phyloP scores from a whole-genome alignment of 1,139 yeast species.

The Magnusiomyces ingens region DNA sequence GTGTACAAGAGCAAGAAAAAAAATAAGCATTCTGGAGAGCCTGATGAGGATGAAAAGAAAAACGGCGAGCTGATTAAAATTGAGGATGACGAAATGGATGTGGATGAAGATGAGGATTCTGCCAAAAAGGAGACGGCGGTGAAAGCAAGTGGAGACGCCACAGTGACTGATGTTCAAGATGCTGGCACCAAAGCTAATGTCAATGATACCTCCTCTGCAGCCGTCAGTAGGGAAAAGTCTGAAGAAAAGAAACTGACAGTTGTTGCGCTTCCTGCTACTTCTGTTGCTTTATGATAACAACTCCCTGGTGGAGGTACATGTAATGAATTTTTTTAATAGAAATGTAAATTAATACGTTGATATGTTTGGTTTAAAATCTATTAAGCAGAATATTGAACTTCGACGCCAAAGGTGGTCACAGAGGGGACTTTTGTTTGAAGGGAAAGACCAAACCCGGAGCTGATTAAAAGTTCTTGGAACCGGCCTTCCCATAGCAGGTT shows the following conservation, averaged over 20 bases:
- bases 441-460: slow-evolving; percentile 60
- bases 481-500: slow-evolving; percentile 85
- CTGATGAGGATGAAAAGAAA: slow-evolving; percentile 5
- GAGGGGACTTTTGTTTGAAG: slow-evolving; percentile 29
- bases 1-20: slow-evolving; percentile 24
- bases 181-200: background rate
- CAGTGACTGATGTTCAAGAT: background rate
- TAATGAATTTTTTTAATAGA: background rate
- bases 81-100: background rate
- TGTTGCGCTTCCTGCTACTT: no score
- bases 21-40: slow-evolving; percentile 9
- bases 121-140: background rate
- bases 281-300: no score
- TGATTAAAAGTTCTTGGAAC: slow-evolving; percentile 67
- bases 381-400: slow-evolving; percentile 33
- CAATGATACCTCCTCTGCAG: background rate
- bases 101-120: background rate
- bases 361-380: background rate
- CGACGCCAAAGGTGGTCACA: slow-evolving; percentile 33
- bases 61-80: background rate
- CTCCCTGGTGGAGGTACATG: no score
- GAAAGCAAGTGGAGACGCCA: background rate
- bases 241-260: background rate
- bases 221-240: background rate
- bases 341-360: background rate